A percentile compares a stretch with the other conserved stretches of the same genome.
Conservation (phyloP, 805 yeast genomes). For the Metschnikowia chrysomelidarum region DNA sequence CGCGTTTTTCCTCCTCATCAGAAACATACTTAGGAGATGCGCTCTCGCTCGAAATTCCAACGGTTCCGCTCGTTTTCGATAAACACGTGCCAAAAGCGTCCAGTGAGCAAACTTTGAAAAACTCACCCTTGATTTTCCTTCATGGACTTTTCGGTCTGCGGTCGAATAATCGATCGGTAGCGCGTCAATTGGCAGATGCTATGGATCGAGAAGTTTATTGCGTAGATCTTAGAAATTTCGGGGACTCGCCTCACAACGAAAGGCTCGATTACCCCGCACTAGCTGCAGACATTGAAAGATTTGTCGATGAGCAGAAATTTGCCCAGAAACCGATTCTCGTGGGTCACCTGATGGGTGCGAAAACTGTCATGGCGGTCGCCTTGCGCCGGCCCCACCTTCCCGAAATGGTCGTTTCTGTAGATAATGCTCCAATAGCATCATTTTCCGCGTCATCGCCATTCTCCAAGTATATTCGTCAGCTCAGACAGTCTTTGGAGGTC, state of each 20-base stretch:
- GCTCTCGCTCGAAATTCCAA: slow-evolving; percentile 35
- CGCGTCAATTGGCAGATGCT: slow-evolving; percentile 49
- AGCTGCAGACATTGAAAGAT: slow-evolving; percentile 81
- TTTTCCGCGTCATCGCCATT: slow-evolving; percentile 53
- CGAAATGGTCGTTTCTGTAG: slow-evolving; percentile 70
- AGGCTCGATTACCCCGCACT: slow-evolving; percentile 77
- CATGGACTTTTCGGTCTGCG: slow-evolving; percentile 91
- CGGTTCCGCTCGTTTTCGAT: slow-evolving; percentile 58
- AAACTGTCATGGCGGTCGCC: slow-evolving; percentile 85
- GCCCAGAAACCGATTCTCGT: slow-evolving; percentile 54
- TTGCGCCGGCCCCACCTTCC: slow-evolving; percentile 64
- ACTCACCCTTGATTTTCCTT: slow-evolving; percentile 68
- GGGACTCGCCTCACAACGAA: slow-evolving; percentile 76
- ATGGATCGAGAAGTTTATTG: slow-evolving; percentile 61
- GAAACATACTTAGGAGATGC: slow-evolving; percentile 36
- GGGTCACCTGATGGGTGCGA: slow-evolving; percentile 94
- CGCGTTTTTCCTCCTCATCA: too few relatives aligned
- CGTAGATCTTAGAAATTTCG: slow-evolving; percentile 86
- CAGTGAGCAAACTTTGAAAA: slow-evolving; percentile 21
- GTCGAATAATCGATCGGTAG: slow-evolving; percentile 78
- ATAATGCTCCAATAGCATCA: slow-evolving; percentile 81
- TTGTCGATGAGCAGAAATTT: slow-evolving; percentile 46
- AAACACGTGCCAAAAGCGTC: slow-evolving; percentile 32
- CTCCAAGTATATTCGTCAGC: slow-evolving; percentile 60
- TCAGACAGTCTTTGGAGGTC: slow-evolving; percentile 55